Percentiles rank a stretch among this genome's conserved stretches.
Evolutionary conservation across 164 flowering plant genomes (phyloP).

Genomic region (Vitis rotundifolia): DNA sequence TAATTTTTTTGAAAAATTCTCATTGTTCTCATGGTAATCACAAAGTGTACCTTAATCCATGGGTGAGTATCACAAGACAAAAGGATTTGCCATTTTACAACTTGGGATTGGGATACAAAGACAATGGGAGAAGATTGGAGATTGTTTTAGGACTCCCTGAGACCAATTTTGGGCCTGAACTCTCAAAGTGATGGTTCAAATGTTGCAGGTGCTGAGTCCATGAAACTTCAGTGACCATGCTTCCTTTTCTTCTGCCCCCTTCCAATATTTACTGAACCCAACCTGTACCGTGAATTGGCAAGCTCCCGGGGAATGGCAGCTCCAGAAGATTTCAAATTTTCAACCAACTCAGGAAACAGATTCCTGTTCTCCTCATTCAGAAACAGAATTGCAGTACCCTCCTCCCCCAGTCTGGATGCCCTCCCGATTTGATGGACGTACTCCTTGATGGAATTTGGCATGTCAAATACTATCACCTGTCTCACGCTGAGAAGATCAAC

Average conservation of each 20-base stretch:
- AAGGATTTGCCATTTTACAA: too few relatives aligned
- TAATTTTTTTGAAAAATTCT: too few relatives aligned
- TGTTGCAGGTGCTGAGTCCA: too few relatives aligned
- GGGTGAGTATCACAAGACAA: too few relatives aligned
- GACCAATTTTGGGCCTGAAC: background rate
- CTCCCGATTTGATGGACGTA: slow-evolving; percentile 93
- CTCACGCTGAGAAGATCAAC: slow-evolving; percentile 74
- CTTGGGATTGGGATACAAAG: too few relatives aligned
- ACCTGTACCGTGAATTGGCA: slow-evolving; percentile 51
- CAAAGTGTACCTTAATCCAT: too few relatives aligned
- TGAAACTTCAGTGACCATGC: slow-evolving; percentile 30
- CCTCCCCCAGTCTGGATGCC: slow-evolving; percentile 83
- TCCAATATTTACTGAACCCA: slow-evolving; percentile 24
- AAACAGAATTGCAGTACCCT: slow-evolving; percentile 72
- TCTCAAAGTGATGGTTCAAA: background rate
- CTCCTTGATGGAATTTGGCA: slow-evolving; percentile 88
- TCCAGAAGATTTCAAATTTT: slow-evolving; percentile 61
- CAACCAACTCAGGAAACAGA: slow-evolving; percentile 64
- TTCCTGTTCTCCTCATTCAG: slow-evolving; percentile 77
- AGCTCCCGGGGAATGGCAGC: slow-evolving; percentile 82
- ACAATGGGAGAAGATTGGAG: too few relatives aligned
- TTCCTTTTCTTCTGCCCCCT: slow-evolving; percentile 60
- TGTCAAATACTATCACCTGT: slow-evolving; percentile 89
- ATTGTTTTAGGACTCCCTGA: too few relatives aligned
- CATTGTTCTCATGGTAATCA: too few relatives aligned